These are phyloP conservation scores for Microbotryum lychnidis-dioicae DNA, from an alignment of 1,284 basidiomycete genomes.

Conservation along the genomic window DNA sequence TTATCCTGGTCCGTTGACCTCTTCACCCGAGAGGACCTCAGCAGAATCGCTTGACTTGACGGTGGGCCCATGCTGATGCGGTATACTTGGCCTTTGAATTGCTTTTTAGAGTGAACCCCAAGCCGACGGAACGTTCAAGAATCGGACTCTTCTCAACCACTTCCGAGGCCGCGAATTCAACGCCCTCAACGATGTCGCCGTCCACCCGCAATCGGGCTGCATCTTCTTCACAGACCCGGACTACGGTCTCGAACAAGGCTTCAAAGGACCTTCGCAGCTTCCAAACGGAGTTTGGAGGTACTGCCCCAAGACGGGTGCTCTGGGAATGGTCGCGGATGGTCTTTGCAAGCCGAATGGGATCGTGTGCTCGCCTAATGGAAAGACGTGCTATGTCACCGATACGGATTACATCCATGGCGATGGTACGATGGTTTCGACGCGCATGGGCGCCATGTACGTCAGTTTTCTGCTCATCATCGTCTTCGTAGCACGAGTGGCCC, in stretches of 20 bases:
- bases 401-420: slow-evolving; percentile 15
- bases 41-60: too few relatives aligned
- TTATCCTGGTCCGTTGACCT: too few relatives aligned
- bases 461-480: not conserved
- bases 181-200: slow-evolving; percentile 66
- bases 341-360: slow-evolving; percentile 56
- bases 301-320: slow-evolving; percentile 54
- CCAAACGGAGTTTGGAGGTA: slow-evolving; percentile 67
- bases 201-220: slow-evolving; percentile 56
- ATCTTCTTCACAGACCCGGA: slow-evolving; percentile 63
- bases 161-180: slow-evolving; percentile 66
- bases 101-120: not conserved
- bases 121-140: not conserved
- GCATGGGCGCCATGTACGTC: slow-evolving; percentile 6
- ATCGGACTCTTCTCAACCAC: slow-evolving; percentile 45
- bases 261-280: slow-evolving; percentile 56
- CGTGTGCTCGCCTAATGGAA: slow-evolving; percentile 59
- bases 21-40: too few relatives aligned
- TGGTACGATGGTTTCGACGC: slow-evolving; percentile 4
- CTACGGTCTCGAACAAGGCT: slow-evolving; percentile 48
- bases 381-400: slow-evolving; percentile 57
- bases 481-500: not conserved
- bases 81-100: too few relatives aligned
- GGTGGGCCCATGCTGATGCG: too few relatives aligned
- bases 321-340: slow-evolving; percentile 62